Evolutionary conservation across 148 eudicot genomes (phyloP), one percentile per base, ranked within the genome.

Genomic region (Rhododendron kiyosumense): DNA sequence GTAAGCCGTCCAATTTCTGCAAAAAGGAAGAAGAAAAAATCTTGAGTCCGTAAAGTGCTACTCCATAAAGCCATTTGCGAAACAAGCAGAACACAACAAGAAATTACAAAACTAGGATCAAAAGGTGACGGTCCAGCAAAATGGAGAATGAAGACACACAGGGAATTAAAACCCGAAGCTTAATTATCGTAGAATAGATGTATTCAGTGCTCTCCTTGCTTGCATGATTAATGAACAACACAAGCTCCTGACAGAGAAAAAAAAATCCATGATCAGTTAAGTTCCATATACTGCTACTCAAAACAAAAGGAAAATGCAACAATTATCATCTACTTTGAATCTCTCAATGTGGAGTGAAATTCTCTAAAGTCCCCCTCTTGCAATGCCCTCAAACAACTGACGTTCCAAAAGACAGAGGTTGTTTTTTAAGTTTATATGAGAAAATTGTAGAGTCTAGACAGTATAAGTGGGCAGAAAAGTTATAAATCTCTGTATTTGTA

Each of bases 171-270:
- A 95, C 99, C 99, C 95, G 99, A 76, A 97, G 96, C 87, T 94
- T 95, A 49, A 97, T 91, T 38, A 97, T 90, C 57, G 95, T 89
- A 82, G 98, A 91, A 87, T 93, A 91, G 75, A 97, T 94, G 89
- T 90, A 91, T 81, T 93, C 94, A 48, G 98, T 95, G 85, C 99
- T 95, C 91, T 97, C 98, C 87, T 93, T 93, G 86, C 99, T 95
- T 79, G 98, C 91, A 84, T 93, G 93, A 86, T 88, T 88, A 71
- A 95, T 91, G 84, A 96, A 97, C 79, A 91, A 79, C 83, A 94
- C 91, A 88, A 97, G 99, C 87, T 91, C 98, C 99, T 97, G 85
- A 84, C 46, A 78, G 20, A 34, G 79, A 14, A 26, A 30, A 28
- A 79, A 74, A 17, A 65, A 11, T 36, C 75, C 57, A 79, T 52